Evolutionary conservation across 331 rosid species (phyloP), one percentile per base, ranked within the genome.

Genomic region (Saraca asoca): DNA sequence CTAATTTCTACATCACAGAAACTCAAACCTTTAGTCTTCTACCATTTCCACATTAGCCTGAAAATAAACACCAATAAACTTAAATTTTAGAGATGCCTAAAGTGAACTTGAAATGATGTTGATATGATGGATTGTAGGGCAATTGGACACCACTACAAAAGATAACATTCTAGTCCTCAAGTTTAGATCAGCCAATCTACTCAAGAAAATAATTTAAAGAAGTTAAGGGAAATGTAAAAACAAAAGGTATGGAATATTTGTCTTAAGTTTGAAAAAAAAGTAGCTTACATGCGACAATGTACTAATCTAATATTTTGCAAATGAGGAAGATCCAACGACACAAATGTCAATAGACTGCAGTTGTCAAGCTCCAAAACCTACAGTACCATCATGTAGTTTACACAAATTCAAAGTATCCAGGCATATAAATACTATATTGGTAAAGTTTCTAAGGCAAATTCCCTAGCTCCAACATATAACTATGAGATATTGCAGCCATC

Each of bases 341-440:
- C 99, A 31, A 96, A 87, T 34, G 96, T 80, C 83, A 94, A 80
- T 17, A 94, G 83, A 77, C 82, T 77, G 83, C 99, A 94, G 79
- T 90, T 94, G 73, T 94, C 95, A 73, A 94, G 97, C 87, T 88
- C 99, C 92, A 94, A 83, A 77, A 86, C 95, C 99, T 94, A 85
- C 79, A 77, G 68, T 20, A 16, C 58, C 45, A 44, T 48, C 59
- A 24, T 48, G 41, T 77, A 79, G 7, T 68, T 57, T 54, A 50
- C 35, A 61, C 63, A 54, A 9, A 43, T 76, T 55, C 24, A 56
- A 58, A 51, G 57, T 66, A 58, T 46, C 68, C 18, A 48, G 44
- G 39, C 20, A 10, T 34, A 10, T 33, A 15, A 31, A 64, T 46
- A 34, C n/a, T 17, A 13, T n/a, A n/a, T n/a, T 13, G n/a, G n/a